phyloP scores from a whole-genome alignment of 2,329 filamentous ascomycete species.

The Plectosphaerella cucumerina region DNA sequence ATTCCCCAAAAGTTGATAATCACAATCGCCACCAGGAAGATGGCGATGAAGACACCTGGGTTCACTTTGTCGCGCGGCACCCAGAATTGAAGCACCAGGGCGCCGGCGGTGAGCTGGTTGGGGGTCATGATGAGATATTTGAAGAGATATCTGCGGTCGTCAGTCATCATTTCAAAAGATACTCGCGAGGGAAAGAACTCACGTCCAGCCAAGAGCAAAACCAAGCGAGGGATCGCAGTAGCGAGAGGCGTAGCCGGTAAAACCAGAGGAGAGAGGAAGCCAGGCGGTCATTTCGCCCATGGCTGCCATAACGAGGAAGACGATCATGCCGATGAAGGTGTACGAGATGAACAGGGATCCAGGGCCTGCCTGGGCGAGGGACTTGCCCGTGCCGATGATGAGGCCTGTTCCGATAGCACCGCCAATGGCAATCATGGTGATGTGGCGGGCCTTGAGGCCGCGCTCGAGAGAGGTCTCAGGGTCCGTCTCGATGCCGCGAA shows the following conservation, averaged over 20 bases:
- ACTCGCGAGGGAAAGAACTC: slow-evolving; percentile 25
- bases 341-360: slow-evolving; percentile 70
- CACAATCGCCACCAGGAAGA: slow-evolving; percentile 60
- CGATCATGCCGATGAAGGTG: slow-evolving; percentile 63
- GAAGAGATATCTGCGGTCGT: slow-evolving; percentile 48
- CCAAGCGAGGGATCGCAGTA: slow-evolving; percentile 79
- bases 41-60: slow-evolving; percentile 72
- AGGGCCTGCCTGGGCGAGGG: slow-evolving; percentile 51
- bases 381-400: slow-evolving; percentile 63
- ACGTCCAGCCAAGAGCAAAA: slow-evolving; percentile 70
- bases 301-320: slow-evolving; percentile 77
- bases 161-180: no score
- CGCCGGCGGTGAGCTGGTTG: slow-evolving; percentile 76
- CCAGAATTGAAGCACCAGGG: slow-evolving; percentile 78
- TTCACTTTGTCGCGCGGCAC: slow-evolving; percentile 61
- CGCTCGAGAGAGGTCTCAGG: slow-evolving; percentile 44
- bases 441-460: slow-evolving; percentile 50
- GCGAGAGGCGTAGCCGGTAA: slow-evolving; percentile 74
- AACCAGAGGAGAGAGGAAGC: slow-evolving; percentile 73
- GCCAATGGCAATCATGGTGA: slow-evolving; percentile 64
- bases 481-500: slow-evolving; percentile 46
- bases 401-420: slow-evolving; percentile 72
- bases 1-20: slow-evolving; percentile 67
- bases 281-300: slow-evolving; percentile 84
- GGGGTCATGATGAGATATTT: slow-evolving; percentile 85